A percentile compares a stretch with the other conserved stretches of the same genome.
Evolutionary conservation across 2,329 filamentous ascomycete genomes (phyloP).

Genomic region (Dactylellina drechsleri): DNA sequence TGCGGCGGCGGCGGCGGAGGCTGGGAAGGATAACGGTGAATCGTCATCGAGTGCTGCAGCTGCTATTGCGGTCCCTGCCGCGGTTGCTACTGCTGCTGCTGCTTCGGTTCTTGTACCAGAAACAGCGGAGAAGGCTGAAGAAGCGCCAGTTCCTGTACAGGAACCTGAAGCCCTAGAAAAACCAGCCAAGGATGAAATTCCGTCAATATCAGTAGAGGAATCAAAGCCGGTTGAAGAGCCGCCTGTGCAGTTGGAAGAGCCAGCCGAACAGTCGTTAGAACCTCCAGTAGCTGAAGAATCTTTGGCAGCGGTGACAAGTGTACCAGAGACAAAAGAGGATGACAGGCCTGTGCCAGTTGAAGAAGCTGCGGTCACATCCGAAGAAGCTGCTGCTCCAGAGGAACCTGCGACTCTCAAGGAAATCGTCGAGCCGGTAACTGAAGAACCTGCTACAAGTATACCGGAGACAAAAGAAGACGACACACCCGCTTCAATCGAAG

Average conservation of each 20-base stretch:
- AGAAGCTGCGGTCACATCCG: constrained; percentile 2
- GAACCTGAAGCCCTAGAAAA: constrained; percentile 19
- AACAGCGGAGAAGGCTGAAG: constrained; percentile 10
- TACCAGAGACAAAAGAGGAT: constrained; percentile 42
- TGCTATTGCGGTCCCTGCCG: constrained; percentile 2
- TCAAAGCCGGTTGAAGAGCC: constrained; percentile 14
- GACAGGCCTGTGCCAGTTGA: constrained; percentile 11
- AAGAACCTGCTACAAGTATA: not conserved
- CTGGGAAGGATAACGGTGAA: constrained; percentile 18
- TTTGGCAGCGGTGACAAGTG: constrained; percentile 37
- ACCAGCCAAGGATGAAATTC: constrained; percentile 31
- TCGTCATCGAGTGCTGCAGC: constrained; percentile 7
- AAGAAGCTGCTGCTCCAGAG: not conserved
- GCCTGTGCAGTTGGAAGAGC: constrained; percentile 16
- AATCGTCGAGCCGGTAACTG: constrained; percentile 15
- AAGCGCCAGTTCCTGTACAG: constrained; percentile 15
- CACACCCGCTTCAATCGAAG: not conserved
- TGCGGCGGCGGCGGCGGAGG: constrained; percentile 18
- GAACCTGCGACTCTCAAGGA: constrained; percentile 4
- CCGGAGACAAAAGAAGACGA: not conserved
- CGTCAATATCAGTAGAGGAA: constrained; percentile 50
- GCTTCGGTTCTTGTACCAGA: constrained; percentile 33
- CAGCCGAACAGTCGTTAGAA: constrained; percentile 22
- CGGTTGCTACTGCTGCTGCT: not conserved
- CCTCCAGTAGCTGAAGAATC: constrained; percentile 32